Evolutionary conservation across 2,329 filamentous ascomycete genomes (phyloP).

Genomic region (Ustilaginoidea virens): DNA sequence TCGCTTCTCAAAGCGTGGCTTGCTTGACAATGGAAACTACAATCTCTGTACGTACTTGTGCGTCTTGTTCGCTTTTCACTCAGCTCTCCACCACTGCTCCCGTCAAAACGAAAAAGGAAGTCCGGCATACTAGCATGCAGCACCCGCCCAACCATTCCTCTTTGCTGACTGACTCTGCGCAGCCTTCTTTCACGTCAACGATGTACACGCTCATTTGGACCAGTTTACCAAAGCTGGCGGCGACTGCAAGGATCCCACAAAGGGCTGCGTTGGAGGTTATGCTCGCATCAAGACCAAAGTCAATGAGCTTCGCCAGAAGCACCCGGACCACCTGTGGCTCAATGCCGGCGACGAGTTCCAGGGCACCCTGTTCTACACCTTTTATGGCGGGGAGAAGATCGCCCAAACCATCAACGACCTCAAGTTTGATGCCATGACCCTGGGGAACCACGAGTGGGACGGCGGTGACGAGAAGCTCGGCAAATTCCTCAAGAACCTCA

Average conservation of each 20-base stretch:
- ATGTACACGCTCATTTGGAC: conserved; percentile 52
- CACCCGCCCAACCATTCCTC: not conserved
- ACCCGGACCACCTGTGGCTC: conserved; percentile 46
- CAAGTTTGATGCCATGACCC: conserved; percentile 51
- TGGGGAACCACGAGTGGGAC: conserved; percentile 55
- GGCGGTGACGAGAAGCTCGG: conserved; percentile 47
- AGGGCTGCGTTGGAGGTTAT: conserved; percentile 50
- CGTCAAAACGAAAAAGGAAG: too few relatives aligned
- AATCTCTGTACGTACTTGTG: conserved; percentile 4
- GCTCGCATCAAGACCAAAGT: conserved; percentile 46
- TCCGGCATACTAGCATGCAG: not conserved
- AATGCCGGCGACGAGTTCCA: conserved; percentile 58
- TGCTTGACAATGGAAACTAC: conserved; percentile 5
- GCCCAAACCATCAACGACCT: conserved; percentile 49
- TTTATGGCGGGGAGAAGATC: conserved; percentile 53
- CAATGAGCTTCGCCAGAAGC: conserved; percentile 36
- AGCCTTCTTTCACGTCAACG: conserved; percentile 55
- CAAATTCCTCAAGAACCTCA: conserved; percentile 45
- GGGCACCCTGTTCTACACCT: conserved; percentile 52
- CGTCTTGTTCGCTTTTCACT: too few relatives aligned
- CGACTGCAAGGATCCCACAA: conserved; percentile 39
- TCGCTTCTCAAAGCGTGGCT: conserved; percentile 4
- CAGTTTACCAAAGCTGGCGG: conserved; percentile 45
- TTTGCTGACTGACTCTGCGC: not conserved
- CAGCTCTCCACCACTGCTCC: not conserved